These are phyloP conservation scores for Aurantiochytrium sp. DNA, from an alignment of 108 stramenopile genomes.

Conservation along the genomic window DNA sequence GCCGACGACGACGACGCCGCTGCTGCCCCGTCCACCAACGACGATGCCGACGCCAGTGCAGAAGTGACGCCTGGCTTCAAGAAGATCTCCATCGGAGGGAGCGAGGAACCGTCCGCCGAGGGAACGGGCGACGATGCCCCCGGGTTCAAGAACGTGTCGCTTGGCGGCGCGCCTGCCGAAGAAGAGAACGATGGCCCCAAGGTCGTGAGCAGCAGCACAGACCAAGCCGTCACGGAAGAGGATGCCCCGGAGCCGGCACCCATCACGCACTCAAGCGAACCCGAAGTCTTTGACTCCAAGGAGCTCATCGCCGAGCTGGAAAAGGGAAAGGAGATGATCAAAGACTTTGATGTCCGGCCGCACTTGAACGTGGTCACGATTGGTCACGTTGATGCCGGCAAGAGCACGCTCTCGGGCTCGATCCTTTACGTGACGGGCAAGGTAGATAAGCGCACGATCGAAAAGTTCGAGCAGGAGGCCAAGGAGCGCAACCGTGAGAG, in stretches of 20 bases:
- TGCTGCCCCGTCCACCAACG: slow-evolving; percentile 5
- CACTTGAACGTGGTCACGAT: slow-evolving; percentile 1
- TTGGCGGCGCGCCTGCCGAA: slow-evolving; percentile 50
- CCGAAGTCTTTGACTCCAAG: not conserved
- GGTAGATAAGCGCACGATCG: slow-evolving; percentile 98
- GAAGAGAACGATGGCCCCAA: not conserved
- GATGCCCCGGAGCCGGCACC: not conserved
- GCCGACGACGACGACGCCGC: not conserved
- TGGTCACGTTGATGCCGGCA: slow-evolving; percentile 86
- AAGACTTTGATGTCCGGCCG: not conserved
- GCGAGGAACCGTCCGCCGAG: slow-evolving; percentile 70
- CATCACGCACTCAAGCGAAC: not conserved
- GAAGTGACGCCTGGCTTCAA: slow-evolving; percentile 31
- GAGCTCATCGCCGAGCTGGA: not conserved
- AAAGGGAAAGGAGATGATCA: not conserved
- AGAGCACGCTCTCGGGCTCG: slow-evolving; percentile 92
- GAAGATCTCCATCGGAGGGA: slow-evolving; percentile 73
- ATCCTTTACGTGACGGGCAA: slow-evolving; percentile 93
- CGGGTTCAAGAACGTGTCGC: slow-evolving; percentile 62
- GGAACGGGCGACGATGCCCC: not conserved
- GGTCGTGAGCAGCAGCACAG: not conserved
- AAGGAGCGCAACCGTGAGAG: slow-evolving; percentile 98
- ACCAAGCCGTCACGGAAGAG: not conserved
- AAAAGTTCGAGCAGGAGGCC: slow-evolving; percentile 93
- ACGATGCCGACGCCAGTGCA: slow-evolving; percentile 44